Conservation (phyloP, 1,284 basidiomycete genomes). For the Malassezia vespertilionis region DNA sequence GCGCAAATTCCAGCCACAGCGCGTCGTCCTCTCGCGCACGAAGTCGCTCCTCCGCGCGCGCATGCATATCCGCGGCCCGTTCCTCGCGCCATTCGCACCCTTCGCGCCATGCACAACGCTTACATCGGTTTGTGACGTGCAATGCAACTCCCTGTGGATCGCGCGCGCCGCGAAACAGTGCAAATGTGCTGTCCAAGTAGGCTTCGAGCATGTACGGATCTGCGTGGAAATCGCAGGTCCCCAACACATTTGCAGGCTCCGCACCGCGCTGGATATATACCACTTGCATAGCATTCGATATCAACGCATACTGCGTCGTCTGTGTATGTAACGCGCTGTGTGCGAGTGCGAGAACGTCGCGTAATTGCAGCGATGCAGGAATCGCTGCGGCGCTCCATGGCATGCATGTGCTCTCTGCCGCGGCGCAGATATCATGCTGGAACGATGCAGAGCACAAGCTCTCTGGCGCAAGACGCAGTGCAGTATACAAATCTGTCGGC, state of each 20-base stretch:
- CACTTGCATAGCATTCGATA: too few relatives aligned
- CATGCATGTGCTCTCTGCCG: too few relatives aligned
- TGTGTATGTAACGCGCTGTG: too few relatives aligned
- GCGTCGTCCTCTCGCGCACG: slow-evolving; percentile 8
- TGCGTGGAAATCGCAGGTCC: slow-evolving; percentile 21
- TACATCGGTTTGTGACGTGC: slow-evolving; percentile 24
- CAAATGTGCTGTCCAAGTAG: slow-evolving; percentile 21
- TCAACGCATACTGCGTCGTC: too few relatives aligned
- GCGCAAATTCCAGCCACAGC: slow-evolving; percentile 20
- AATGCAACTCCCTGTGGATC: slow-evolving; percentile 21
- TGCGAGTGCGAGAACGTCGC: too few relatives aligned
- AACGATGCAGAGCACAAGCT: too few relatives aligned
- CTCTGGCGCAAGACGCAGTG: too few relatives aligned
- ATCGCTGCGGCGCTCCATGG: too few relatives aligned
- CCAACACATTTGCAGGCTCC: slow-evolving; percentile 17
- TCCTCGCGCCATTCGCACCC: slow-evolving; percentile 37
- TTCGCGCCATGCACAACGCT: slow-evolving; percentile 32
- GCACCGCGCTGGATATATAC: slow-evolving; percentile 3
- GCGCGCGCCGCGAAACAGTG: slow-evolving; percentile 27
- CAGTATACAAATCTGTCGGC: too few relatives aligned
- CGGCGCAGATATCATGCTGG: too few relatives aligned
- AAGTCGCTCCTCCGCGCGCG: not conserved
- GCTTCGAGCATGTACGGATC: slow-evolving; percentile 15
- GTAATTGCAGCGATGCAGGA: too few relatives aligned
- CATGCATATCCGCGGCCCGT: slow-evolving; percentile 10